Conservation (phyloP, 2,329 filamentous ascomycete species). For the Nigrospora osmanthi region DNA sequence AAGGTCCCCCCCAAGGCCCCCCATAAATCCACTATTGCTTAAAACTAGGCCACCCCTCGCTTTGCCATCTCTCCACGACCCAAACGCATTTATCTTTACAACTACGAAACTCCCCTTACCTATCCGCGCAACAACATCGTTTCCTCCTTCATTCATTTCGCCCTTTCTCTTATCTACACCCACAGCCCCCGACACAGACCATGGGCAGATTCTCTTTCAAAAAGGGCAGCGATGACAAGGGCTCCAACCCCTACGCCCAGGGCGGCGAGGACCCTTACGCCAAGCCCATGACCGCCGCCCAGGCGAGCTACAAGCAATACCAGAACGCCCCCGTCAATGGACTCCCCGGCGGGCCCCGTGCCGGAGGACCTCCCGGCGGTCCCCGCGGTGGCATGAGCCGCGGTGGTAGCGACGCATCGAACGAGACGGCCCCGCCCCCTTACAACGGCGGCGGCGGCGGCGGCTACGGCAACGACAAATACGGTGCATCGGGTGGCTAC, state of each 20-base stretch:
- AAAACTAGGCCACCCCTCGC: too few species aligned
- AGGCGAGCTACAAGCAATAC: constrained; percentile 10
- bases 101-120: too few species aligned
- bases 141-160: not conserved
- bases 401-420: constrained; percentile 14
- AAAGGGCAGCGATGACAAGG: constrained; percentile 37
- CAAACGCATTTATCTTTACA: too few species aligned
- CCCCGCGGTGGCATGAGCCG: constrained; percentile 19
- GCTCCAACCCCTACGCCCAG: constrained; percentile 53
- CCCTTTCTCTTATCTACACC: not conserved
- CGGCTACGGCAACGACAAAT: constrained; percentile 20
- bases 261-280: constrained; percentile 41
- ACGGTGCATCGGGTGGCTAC: constrained; percentile 35
- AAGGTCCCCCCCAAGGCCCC: too few species aligned
- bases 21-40: too few species aligned
- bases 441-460: constrained; percentile 18
- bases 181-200: constrained; percentile 9
- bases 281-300: constrained; percentile 30
- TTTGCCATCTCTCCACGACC: too few species aligned
- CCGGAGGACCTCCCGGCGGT: constrained; percentile 27
- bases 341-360: constrained; percentile 19
- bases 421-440: constrained; percentile 25
- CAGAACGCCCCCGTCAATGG: constrained; percentile 7
- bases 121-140: too few species aligned
- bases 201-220: constrained; percentile 58